These are phyloP conservation scores for Purpureocillium lavendulum DNA, from an alignment of 2,329 filamentous ascomycete species.

Conservation along the genomic window DNA sequence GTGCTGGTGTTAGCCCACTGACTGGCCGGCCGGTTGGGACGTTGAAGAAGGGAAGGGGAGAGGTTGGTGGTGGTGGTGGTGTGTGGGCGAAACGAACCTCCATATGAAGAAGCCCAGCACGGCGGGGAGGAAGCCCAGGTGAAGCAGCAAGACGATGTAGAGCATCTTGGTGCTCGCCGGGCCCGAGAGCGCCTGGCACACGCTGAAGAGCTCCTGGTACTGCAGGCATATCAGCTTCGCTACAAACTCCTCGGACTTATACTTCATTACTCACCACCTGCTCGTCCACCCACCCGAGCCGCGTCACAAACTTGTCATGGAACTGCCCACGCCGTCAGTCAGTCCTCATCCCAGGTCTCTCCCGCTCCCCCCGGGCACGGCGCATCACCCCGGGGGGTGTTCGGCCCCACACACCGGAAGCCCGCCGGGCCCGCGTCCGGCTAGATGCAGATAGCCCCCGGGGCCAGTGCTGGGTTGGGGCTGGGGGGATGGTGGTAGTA, in stretches of 20 bases:
- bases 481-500: too few species aligned
- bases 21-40: too few species aligned
- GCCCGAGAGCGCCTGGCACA: conserved; percentile 59
- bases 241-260: too few species aligned
- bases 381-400: too few species aligned
- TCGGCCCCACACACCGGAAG: not conserved
- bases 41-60: too few species aligned
- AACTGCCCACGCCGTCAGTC: conserved; percentile 25
- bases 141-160: conserved; percentile 59
- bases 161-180: conserved; percentile 65
- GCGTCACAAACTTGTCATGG: conserved; percentile 51
- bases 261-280: conserved; percentile 39
- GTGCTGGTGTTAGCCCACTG: too few species aligned
- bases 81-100: conserved; percentile 32
- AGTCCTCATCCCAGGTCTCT: too few species aligned
- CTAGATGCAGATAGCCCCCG: too few species aligned
- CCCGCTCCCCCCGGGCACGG: too few species aligned
- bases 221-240: conserved; percentile 16
- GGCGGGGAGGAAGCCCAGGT: conserved; percentile 49
- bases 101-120: conserved; percentile 54
- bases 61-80: too few species aligned
- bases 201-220: conserved; percentile 66
- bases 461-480: too few species aligned
- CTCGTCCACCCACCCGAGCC: conserved; percentile 58
- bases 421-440: not conserved